Conservation (phyloP, 345 rosid species). For the Heritiera fomes region DNA sequence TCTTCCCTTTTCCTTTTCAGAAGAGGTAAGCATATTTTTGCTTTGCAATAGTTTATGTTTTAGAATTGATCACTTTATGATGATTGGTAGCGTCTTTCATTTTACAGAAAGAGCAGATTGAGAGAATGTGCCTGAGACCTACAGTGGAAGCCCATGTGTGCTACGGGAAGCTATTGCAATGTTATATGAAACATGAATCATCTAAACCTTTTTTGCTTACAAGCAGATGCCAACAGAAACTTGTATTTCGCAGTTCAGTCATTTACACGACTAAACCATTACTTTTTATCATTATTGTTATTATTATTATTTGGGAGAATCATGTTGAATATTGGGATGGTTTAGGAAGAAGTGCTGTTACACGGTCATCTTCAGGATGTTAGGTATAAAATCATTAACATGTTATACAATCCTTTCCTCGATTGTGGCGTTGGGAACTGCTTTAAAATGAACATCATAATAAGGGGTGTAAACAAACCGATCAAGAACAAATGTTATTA, state of each 20-base stretch:
- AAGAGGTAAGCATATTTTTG: constrained; percentile 7
- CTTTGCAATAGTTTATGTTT: neutral
- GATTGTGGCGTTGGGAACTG: neutral
- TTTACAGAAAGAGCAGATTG: neutral
- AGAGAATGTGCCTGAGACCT: neutral
- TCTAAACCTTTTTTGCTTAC: neutral
- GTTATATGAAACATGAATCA: constrained; percentile 7
- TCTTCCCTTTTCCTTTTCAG: neutral
- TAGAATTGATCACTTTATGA: neutral
- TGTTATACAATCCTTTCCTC: neutral
- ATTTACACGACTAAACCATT: neutral
- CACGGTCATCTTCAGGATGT: neutral
- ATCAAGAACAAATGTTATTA: no score
- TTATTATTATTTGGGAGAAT: neutral
- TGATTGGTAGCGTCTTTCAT: neutral
- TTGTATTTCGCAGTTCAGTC: no score
- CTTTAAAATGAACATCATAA: neutral
- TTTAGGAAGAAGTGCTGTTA: neutral
- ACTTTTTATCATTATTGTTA: neutral
- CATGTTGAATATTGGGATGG: neutral
- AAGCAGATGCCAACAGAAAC: neutral
- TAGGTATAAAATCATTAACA: neutral
- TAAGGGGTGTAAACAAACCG: no score
- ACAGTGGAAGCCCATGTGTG: no score
- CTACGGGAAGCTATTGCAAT: neutral